Percentiles rank a stretch among this genome's conserved stretches.
phyloP scores from a whole-genome alignment of 805 yeast species.

The Myxozyma melibiosi region DNA sequence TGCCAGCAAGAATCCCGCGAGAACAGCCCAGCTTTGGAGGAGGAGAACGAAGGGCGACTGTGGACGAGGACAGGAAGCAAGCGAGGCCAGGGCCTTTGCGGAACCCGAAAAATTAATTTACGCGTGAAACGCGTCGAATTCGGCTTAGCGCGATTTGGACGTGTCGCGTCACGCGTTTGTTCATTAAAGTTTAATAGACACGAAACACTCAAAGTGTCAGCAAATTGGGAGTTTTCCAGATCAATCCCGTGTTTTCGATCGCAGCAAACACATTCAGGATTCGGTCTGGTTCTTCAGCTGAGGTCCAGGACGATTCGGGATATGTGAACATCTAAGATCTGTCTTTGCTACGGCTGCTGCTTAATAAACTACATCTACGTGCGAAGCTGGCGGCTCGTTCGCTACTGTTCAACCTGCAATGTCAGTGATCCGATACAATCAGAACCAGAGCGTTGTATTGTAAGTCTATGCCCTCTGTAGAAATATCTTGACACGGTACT shows the following conservation, averaged over 20 bases:
- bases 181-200: not conserved
- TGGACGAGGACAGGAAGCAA: not conserved
- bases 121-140: conserved; percentile 2
- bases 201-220: no score
- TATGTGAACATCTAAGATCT: no score
- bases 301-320: no score
- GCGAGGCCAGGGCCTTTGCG: not conserved
- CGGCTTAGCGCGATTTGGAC: conserved; percentile 4
- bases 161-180: conserved; percentile 12
- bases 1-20: no score
- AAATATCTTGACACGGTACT: not conserved
- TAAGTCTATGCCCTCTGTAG: not conserved
- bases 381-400: no score
- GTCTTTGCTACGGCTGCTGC: not conserved
- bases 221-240: no score
- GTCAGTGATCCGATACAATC: conserved; percentile 31
- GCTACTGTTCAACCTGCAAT: conserved; percentile 4
- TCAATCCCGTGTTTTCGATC: no score
- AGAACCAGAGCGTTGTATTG: conserved; percentile 27
- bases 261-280: no score
- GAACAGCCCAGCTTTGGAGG: no score
- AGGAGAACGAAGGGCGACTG: no score
- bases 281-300: no score
- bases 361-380: not conserved
- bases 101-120: not conserved